These are phyloP conservation scores for Cenococcum geophilum DNA, from an alignment of 495 filamentous ascomycete species.

Conservation along the genomic window DNA sequence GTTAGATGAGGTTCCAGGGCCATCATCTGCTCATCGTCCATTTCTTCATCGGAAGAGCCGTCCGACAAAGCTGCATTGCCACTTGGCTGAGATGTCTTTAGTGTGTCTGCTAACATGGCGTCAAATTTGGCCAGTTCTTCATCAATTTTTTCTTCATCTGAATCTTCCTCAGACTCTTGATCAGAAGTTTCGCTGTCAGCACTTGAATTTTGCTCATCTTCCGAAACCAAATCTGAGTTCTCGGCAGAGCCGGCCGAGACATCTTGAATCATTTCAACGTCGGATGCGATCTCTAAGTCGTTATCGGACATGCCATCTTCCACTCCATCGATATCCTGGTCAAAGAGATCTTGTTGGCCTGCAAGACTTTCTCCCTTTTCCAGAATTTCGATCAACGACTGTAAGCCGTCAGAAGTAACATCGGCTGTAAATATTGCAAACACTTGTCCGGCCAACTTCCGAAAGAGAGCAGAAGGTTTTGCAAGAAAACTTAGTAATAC, in stretches of 20 bases:
- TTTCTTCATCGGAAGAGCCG: conserved; percentile 43
- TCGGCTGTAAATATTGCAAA: conserved; percentile 70
- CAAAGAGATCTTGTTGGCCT: conserved; percentile 83
- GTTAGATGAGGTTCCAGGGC: conserved; percentile 72
- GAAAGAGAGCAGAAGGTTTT: conserved; percentile 75
- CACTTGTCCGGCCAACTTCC: conserved; percentile 79
- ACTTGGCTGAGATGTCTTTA: conserved; percentile 21
- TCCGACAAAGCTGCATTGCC: conserved; percentile 26
- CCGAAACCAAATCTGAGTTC: not conserved
- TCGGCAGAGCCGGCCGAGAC: not conserved
- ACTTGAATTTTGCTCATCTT: not conserved
- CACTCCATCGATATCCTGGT: conserved; percentile 57
- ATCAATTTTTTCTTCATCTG: conserved; percentile 28
- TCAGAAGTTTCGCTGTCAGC: conserved; percentile 18
- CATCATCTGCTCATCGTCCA: conserved; percentile 91
- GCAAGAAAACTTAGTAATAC: conserved; percentile 82
- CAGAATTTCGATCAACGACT: conserved; percentile 59
- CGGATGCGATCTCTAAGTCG: conserved; percentile 36
- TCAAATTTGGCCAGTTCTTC: conserved; percentile 28
- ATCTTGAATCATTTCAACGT: conserved; percentile 34
- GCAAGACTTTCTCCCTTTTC: conserved; percentile 71
- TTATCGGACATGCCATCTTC: conserved; percentile 48
- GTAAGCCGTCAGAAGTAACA: conserved; percentile 64
- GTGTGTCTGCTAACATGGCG: conserved; percentile 24
- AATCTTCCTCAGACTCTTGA: conserved; percentile 45